These are phyloP conservation scores for Hypoxylon fuscum DNA, from an alignment of 495 filamentous ascomycete genomes.

Conservation along the genomic window DNA sequence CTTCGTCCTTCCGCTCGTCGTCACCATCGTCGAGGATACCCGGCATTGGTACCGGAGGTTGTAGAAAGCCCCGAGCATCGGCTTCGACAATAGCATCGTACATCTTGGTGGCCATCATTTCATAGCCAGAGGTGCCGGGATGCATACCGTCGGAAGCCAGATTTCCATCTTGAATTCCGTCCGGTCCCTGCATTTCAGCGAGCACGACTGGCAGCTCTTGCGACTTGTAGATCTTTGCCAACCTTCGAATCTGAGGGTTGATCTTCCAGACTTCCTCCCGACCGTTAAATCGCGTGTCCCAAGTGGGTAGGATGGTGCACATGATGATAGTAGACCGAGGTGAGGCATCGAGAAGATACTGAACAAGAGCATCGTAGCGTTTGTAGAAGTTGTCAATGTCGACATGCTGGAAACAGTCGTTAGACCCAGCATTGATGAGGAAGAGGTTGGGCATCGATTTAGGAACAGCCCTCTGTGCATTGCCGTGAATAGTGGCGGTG, in stretches of 20 bases:
- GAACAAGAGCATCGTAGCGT: slow-evolving; percentile 45
- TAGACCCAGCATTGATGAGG: slow-evolving; percentile 50
- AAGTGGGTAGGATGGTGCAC: slow-evolving; percentile 46
- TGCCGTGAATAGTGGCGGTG: slow-evolving; percentile 44
- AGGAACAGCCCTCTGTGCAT: slow-evolving; percentile 43
- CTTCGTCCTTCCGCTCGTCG: slow-evolving; percentile 42
- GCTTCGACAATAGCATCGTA: slow-evolving; percentile 44
- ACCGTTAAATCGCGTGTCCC: slow-evolving; percentile 45
- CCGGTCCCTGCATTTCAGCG: slow-evolving; percentile 45
- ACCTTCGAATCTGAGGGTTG: slow-evolving; percentile 46
- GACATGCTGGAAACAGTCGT: slow-evolving; percentile 49
- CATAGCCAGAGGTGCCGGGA: slow-evolving; percentile 45
- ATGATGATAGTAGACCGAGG: slow-evolving; percentile 47
- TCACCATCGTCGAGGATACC: slow-evolving; percentile 45
- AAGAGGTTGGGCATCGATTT: slow-evolving; percentile 45
- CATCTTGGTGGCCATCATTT: slow-evolving; percentile 50
- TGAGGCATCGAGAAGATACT: slow-evolving; percentile 42
- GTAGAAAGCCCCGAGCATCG: slow-evolving; percentile 42
- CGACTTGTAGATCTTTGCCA: slow-evolving; percentile 45
- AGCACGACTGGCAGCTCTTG: slow-evolving; percentile 44
- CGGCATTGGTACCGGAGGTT: slow-evolving; percentile 37
- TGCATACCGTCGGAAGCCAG: slow-evolving; percentile 49
- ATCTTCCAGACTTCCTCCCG: slow-evolving; percentile 44
- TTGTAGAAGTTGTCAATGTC: slow-evolving; percentile 47
- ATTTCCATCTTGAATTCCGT: slow-evolving; percentile 43